Conservation (phyloP, 495 filamentous ascomycete genomes). For the Penicillium simplicissimum region DNA sequence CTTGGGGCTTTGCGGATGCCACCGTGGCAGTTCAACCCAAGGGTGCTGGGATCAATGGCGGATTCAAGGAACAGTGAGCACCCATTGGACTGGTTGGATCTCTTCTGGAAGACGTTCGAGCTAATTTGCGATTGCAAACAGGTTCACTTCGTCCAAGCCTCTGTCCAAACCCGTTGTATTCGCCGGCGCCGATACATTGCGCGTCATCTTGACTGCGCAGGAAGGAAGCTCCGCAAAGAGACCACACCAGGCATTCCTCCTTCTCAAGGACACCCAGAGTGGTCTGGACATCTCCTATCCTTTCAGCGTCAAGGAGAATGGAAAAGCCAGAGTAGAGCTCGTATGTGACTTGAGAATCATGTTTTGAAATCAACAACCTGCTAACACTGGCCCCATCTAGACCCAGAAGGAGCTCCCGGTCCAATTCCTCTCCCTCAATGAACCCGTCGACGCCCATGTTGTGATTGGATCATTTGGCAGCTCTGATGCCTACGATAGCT, state of each 20-base stretch:
- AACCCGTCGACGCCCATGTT: constrained; percentile 72
- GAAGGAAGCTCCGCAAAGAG: constrained; percentile 76
- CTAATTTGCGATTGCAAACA: constrained; percentile 37
- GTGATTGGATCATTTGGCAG: constrained; percentile 86
- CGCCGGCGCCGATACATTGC: constrained; percentile 70
- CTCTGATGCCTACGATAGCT: constrained; percentile 61
- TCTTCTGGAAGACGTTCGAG: not conserved
- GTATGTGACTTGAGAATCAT: constrained; percentile 45
- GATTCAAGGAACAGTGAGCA: constrained; percentile 70
- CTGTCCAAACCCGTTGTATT: constrained; percentile 66
- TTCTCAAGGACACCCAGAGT: constrained; percentile 69
- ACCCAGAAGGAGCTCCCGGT: constrained; percentile 85
- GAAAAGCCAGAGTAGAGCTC: constrained; percentile 80
- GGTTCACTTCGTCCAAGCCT: constrained; percentile 62
- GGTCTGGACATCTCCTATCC: constrained; percentile 89
- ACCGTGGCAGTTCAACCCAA: constrained; percentile 75
- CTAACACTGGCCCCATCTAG: constrained; percentile 46
- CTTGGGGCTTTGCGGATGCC: constrained; percentile 86
- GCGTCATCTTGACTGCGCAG: constrained; percentile 76
- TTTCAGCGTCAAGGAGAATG: constrained; percentile 80
- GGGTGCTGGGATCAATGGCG: constrained; percentile 60
- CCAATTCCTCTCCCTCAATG: constrained; percentile 68
- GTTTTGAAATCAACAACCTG: not conserved
- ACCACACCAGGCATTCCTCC: constrained; percentile 91
- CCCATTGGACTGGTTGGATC: not conserved